phyloP scores from a whole-genome alignment of 2,329 filamentous ascomycete genomes.

The Neonectria punicea region DNA sequence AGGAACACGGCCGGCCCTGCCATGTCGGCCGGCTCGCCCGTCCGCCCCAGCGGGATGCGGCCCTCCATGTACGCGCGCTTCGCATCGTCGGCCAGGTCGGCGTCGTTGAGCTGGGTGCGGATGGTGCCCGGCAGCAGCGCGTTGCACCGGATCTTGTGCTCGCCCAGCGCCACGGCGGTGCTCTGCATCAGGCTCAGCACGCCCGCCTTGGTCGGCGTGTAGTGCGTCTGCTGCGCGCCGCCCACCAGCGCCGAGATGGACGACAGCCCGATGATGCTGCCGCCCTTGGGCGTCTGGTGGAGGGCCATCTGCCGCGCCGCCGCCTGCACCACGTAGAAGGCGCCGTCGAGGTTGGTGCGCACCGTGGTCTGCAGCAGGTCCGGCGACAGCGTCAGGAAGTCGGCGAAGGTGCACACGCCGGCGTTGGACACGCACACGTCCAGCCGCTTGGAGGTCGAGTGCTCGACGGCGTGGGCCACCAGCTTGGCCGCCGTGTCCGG shows the following conservation, averaged over 20 bases:
- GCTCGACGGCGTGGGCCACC: slow-evolving; percentile 71
- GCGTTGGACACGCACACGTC: slow-evolving; percentile 91
- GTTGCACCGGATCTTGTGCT: slow-evolving; percentile 83
- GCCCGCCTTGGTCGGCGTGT: slow-evolving; percentile 89
- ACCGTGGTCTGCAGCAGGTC: slow-evolving; percentile 78
- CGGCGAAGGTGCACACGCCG: slow-evolving; percentile 87
- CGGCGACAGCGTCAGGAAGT: slow-evolving; percentile 80
- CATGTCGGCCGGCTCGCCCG: slow-evolving; percentile 78
- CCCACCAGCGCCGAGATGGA: slow-evolving; percentile 82
- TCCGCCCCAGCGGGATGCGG: slow-evolving; percentile 80
- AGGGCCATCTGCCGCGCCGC: slow-evolving; percentile 84
- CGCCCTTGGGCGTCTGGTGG: slow-evolving; percentile 70
- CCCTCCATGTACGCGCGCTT: slow-evolving; percentile 85
- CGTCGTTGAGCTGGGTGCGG: slow-evolving; percentile 84
- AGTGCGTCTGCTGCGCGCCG: slow-evolving; percentile 82
- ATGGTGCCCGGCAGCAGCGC: slow-evolving; percentile 86
- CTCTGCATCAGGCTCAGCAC: slow-evolving; percentile 86
- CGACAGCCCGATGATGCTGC: slow-evolving; percentile 81
- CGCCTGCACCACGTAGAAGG: slow-evolving; percentile 89
- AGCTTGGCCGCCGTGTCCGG: slow-evolving; percentile 76
- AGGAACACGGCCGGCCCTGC: slow-evolving; percentile 88
- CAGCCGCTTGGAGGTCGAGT: slow-evolving; percentile 66
- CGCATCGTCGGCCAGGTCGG: slow-evolving; percentile 76
- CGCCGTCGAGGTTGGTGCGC: slow-evolving; percentile 83
- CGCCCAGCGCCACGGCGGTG: slow-evolving; percentile 80